These are phyloP conservation scores for Arabis alpina DNA, from an alignment of 345 rosid species.

Conservation along the genomic window DNA sequence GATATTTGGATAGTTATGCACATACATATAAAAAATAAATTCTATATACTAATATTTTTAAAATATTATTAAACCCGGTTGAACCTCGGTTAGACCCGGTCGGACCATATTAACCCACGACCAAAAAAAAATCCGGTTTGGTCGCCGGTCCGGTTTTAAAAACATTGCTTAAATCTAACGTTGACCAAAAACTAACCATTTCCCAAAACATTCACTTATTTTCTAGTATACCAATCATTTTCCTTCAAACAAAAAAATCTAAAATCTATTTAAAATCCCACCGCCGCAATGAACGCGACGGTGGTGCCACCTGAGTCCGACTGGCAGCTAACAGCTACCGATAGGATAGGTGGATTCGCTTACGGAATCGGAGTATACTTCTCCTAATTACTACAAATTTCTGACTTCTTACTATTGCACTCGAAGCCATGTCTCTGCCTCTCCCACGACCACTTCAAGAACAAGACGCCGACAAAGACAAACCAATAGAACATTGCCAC, in stretches of 20 bases:
- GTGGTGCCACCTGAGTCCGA: conserved; percentile 23
- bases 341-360: conserved; percentile 49
- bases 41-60: too few species aligned
- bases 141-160: too few species aligned
- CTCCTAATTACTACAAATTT: conserved; percentile 48
- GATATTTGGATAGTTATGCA: too few species aligned
- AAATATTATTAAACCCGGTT: too few species aligned
- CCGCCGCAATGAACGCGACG: conserved; percentile 27
- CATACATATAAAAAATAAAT: too few species aligned
- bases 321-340: conserved; percentile 22
- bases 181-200: conserved; percentile 32
- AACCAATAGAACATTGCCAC: conserved; percentile 3
- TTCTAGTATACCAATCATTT: too few species aligned
- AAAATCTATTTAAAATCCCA: not conserved
- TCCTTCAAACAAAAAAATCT: not conserved
- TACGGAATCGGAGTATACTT: conserved; percentile 58
- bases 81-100: too few species aligned
- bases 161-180: conserved; percentile 25
- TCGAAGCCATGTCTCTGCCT: conserved; percentile 31
- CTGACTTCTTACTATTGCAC: conserved; percentile 53
- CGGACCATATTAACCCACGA: too few species aligned
- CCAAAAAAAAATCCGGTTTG: too few species aligned
- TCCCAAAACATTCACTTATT: conserved; percentile 11
- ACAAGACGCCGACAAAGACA: conserved; percentile 31
- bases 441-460: conserved; percentile 31